Conservation (phyloP, 2,329 filamentous ascomycete species). For the Alternaria gansuensis region DNA sequence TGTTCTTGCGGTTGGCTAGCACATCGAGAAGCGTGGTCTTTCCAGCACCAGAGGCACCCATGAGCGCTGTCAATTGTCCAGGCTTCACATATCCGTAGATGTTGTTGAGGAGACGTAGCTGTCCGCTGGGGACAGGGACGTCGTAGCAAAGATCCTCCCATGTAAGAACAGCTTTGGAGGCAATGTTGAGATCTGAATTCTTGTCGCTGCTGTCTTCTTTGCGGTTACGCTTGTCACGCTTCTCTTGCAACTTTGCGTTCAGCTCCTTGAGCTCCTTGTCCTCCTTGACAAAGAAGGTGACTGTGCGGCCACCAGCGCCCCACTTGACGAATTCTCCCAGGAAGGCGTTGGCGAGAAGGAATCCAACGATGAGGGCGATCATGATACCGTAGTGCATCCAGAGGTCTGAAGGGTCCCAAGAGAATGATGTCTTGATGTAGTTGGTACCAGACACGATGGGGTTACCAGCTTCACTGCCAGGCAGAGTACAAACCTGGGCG, state of each 20-base stretch:
- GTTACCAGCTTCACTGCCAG: constrained; percentile 74
- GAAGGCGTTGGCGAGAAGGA: constrained; percentile 75
- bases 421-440: constrained; percentile 75
- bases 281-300: constrained; percentile 78
- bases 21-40: constrained; percentile 88
- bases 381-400: constrained; percentile 76
- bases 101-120: constrained; percentile 64
- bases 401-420: constrained; percentile 71
- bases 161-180: constrained; percentile 65
- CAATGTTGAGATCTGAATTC: constrained; percentile 60
- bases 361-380: constrained; percentile 75
- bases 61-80: constrained; percentile 61
- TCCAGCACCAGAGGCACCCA: constrained; percentile 69
- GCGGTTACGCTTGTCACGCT: constrained; percentile 63
- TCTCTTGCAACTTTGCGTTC: constrained; percentile 69
- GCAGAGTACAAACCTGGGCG: constrained; percentile 82
- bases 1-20: constrained; percentile 70
- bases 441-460: constrained; percentile 68
- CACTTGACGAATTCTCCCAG: constrained; percentile 81
- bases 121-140: constrained; percentile 72
- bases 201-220: constrained; percentile 55
- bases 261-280: constrained; percentile 72
- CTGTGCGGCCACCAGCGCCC: constrained; percentile 80
- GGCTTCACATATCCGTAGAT: constrained; percentile 66
- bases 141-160: constrained; percentile 69